phyloP scores from a whole-genome alignment of 495 filamentous ascomycete genomes.

The Xylaria flabelliformis region DNA sequence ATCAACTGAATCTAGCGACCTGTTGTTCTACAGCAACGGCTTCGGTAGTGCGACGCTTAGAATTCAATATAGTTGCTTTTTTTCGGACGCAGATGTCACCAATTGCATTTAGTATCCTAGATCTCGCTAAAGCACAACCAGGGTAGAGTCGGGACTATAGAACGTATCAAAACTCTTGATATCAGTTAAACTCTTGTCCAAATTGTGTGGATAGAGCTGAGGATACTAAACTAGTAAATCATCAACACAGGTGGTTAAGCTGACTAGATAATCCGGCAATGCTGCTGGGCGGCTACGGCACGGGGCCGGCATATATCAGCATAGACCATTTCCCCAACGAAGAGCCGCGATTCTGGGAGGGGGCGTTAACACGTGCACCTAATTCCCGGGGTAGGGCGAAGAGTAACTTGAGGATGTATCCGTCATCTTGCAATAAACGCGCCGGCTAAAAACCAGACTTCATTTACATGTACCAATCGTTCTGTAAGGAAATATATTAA shows the following conservation, averaged over 20 bases:
- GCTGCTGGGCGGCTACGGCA: neutral
- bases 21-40: neutral
- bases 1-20: neutral
- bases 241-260: neutral
- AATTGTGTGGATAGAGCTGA: neutral
- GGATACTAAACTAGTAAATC: neutral
- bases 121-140: neutral
- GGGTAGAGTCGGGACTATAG: neutral
- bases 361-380: neutral
- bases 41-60: neutral
- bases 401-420: neutral
- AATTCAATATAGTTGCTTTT: slow-evolving; percentile 13
- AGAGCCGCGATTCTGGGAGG: neutral
- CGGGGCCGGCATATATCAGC: neutral
- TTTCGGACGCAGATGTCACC: neutral
- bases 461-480: slow-evolving; percentile 17
- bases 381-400: neutral
- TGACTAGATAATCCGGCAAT: neutral
- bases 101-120: neutral
- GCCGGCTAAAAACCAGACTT: slow-evolving; percentile 10
- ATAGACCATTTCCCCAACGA: neutral
- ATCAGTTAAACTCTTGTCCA: neutral
- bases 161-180: neutral
- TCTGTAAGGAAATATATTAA: slow-evolving; percentile 4
- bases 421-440: neutral